Conservation (phyloP, 2,329 filamentous ascomycete genomes). For the Eutypa lata region DNA sequence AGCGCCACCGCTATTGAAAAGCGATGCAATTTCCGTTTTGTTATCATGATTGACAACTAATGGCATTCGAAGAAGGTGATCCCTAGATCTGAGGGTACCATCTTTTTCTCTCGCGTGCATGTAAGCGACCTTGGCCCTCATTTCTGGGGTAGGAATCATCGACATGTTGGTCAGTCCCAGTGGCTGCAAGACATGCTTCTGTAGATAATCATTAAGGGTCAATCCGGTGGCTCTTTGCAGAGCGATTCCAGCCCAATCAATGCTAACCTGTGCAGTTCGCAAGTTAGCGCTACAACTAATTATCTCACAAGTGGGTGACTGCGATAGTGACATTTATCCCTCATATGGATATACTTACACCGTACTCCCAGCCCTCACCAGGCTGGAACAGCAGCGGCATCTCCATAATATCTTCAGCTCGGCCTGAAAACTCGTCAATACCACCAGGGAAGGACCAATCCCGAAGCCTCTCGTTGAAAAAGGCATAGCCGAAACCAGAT, state of each 20-base stretch:
- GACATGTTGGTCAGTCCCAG: constrained; percentile 47
- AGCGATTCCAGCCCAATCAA: constrained; percentile 53
- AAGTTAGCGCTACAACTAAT: constrained; percentile 1
- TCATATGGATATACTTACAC: constrained; percentile 33
- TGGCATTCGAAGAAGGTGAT: constrained; percentile 49
- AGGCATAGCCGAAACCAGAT: constrained; percentile 56
- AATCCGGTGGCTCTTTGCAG: constrained; percentile 43
- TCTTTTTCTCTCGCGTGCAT: constrained; percentile 52
- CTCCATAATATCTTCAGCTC: constrained; percentile 45
- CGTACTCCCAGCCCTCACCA: constrained; percentile 60
- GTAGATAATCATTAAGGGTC: constrained; percentile 46
- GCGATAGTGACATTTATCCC: too few species aligned
- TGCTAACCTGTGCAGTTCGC: constrained; percentile 33
- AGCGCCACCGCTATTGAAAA: constrained; percentile 60
- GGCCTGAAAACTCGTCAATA: constrained; percentile 55
- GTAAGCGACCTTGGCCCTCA: constrained; percentile 52
- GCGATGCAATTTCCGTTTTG: constrained; percentile 36
- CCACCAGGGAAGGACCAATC: constrained; percentile 48
- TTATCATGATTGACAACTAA: constrained; percentile 36
- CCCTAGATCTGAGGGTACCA: constrained; percentile 36
- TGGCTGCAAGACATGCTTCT: constrained; percentile 44
- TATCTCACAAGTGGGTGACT: too few species aligned
- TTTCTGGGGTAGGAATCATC: constrained; percentile 54
- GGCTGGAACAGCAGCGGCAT: constrained; percentile 61
- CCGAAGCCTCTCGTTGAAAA: constrained; percentile 47